Percentiles rank a stretch among this genome's conserved stretches.
Evolutionary conservation across 805 yeast species (phyloP).

Genomic region (Blastobotrys muscicola): DNA sequence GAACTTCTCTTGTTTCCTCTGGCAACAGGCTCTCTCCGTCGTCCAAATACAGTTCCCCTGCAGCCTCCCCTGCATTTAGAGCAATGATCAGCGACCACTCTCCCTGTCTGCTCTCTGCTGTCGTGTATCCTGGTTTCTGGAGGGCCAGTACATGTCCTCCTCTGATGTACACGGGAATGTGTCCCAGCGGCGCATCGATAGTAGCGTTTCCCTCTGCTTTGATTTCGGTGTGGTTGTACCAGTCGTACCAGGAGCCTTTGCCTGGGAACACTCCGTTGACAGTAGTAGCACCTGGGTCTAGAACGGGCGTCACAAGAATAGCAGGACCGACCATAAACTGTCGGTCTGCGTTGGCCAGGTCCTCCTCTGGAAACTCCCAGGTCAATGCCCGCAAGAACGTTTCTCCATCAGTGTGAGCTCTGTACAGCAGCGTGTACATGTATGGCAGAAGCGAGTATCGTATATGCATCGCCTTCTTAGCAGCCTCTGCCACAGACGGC

Average conservation of each 20-base stretch:
- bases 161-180: constrained; percentile 59
- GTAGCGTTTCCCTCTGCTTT: constrained; percentile 22
- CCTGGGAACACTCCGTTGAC: constrained; percentile 38
- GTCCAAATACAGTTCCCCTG: constrained; percentile 57
- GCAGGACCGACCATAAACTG: constrained; percentile 66
- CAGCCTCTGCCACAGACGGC: constrained; percentile 24
- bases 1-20: constrained; percentile 11
- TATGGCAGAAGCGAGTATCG: constrained; percentile 73
- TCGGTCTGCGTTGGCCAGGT: constrained; percentile 56
- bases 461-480: constrained; percentile 52
- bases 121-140: constrained; percentile 60
- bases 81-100: constrained; percentile 40
- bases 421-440: constrained; percentile 67
- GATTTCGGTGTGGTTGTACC: constrained; percentile 11
- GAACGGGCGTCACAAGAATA: constrained; percentile 72
- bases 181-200: constrained; percentile 40
- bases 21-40: constrained; percentile 71
- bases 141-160: constrained; percentile 76
- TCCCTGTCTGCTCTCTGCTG: constrained; percentile 6
- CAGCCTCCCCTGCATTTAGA: constrained; percentile 38
- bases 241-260: constrained; percentile 28
- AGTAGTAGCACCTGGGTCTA: constrained; percentile 37
- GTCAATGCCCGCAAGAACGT: constrained; percentile 47
- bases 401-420: constrained; percentile 46
- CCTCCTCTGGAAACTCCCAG: constrained; percentile 27